A percentile compares a stretch with the other conserved stretches of the same genome.
Conservation (phyloP, 2,329 filamentous ascomycete species). For the Trichoderma guizhouense region DNA sequence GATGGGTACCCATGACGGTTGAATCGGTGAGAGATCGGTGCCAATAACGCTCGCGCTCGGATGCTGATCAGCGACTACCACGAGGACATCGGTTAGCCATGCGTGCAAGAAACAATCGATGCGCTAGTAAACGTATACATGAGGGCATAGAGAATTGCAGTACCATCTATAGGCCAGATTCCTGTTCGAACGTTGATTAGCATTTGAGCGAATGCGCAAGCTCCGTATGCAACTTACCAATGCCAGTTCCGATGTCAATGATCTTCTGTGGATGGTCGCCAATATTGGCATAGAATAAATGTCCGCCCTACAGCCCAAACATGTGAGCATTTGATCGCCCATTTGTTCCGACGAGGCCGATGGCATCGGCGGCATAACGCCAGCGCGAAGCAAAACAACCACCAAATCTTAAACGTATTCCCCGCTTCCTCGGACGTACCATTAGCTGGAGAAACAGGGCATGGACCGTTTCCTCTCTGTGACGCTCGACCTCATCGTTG, state of each 20-base stretch:
- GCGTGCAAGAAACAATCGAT: conserved; percentile 14
- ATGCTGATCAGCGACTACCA: conserved; percentile 39
- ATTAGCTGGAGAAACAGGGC: conserved; percentile 44
- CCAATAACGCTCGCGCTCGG: conserved; percentile 41
- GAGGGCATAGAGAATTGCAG: not conserved
- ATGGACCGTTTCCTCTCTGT: conserved; percentile 46
- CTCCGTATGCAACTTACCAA: conserved; percentile 32
- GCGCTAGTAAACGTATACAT: not conserved
- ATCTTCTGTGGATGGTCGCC: conserved; percentile 40
- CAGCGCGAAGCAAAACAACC: not conserved
- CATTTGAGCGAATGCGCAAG: not conserved
- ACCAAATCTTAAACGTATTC: not conserved
- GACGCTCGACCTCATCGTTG: conserved; percentile 45
- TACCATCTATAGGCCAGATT: conserved; percentile 53
- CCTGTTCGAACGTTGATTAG: conserved; percentile 26
- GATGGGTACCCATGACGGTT: conserved; percentile 50
- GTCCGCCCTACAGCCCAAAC: conserved; percentile 32
- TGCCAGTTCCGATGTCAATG: conserved; percentile 49
- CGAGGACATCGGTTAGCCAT: not conserved
- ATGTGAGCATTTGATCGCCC: not conserved
- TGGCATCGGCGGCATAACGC: not conserved
- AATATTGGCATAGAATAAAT: conserved; percentile 40
- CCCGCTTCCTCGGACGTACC: conserved; percentile 24
- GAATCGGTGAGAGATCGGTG: conserved; percentile 45
- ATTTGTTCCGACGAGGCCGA: not conserved